Conservation (phyloP, 108 stramenopile species). For the Skeletonema menzelii region DNA sequence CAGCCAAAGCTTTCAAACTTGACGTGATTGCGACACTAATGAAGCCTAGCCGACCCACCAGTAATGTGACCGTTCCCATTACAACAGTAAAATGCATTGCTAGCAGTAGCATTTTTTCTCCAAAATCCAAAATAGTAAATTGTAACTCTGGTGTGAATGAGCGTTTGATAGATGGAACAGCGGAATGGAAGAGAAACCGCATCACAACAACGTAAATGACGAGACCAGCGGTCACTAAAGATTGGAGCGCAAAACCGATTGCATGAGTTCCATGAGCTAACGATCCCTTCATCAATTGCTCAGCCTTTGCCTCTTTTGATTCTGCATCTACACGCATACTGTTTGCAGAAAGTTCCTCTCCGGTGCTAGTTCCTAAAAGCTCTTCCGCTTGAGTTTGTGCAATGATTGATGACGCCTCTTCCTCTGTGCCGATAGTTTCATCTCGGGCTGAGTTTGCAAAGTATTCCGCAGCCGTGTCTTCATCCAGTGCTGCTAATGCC, state of each 20-base stretch:
- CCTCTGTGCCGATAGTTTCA: slow-evolving; percentile 21
- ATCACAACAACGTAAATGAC: slow-evolving; percentile 26
- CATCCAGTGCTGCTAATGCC: slow-evolving; percentile 19
- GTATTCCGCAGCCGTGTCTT: slow-evolving; percentile 18
- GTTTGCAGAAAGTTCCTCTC: slow-evolving; percentile 32
- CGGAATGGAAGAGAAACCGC: slow-evolving; percentile 6
- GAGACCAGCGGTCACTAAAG: slow-evolving; percentile 17
- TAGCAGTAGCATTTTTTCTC: background rate
- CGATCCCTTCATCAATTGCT: slow-evolving; percentile 16
- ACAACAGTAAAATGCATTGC: slow-evolving; percentile 15
- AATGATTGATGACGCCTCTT: slow-evolving; percentile 7
- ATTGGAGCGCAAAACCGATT: slow-evolving; percentile 7
- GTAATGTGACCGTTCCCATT: background rate
- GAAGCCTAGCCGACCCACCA: background rate
- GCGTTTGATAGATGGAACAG: background rate
- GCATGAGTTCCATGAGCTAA: slow-evolving; percentile 19
- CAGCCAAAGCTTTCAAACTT: slow-evolving; percentile 7
- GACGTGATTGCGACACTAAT: background rate
- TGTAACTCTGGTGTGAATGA: slow-evolving; percentile 12
- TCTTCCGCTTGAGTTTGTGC: slow-evolving; percentile 24
- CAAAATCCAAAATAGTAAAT: background rate
- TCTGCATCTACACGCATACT: slow-evolving; percentile 13
- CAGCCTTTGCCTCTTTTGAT: slow-evolving; percentile 20
- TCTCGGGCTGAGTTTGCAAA: slow-evolving; percentile 19
- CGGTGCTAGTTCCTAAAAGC: slow-evolving; percentile 16